Evolutionary conservation across 2,329 filamentous ascomycete genomes (phyloP).

Genomic region (Ambrosiella beaveri): DNA sequence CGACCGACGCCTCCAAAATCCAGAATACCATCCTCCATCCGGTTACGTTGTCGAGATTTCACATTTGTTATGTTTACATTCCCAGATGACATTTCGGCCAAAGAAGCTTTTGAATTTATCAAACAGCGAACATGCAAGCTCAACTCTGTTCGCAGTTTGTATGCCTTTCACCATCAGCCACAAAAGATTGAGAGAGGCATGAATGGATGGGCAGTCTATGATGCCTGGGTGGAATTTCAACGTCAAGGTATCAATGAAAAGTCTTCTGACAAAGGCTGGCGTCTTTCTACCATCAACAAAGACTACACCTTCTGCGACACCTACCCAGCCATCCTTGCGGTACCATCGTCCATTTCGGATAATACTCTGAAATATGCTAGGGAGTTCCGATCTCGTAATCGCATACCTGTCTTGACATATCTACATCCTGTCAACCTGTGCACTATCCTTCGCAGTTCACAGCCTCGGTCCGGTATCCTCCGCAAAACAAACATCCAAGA

Average conservation of each 20-base stretch:
- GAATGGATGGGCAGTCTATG: slow-evolving; percentile 71
- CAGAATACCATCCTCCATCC: slow-evolving; percentile 61
- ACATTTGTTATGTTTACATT: slow-evolving; percentile 89
- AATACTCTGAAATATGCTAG: slow-evolving; percentile 89
- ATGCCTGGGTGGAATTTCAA: slow-evolving; percentile 68
- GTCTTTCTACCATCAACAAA: slow-evolving; percentile 74
- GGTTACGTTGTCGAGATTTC: slow-evolving; percentile 82
- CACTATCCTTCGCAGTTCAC: slow-evolving; percentile 86
- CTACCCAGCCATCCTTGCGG: slow-evolving; percentile 70
- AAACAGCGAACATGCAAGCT: slow-evolving; percentile 65
- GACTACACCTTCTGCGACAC: slow-evolving; percentile 87
- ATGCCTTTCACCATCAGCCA: slow-evolving; percentile 75
- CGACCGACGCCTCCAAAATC: slow-evolving; percentile 54
- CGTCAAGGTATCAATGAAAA: slow-evolving; percentile 77
- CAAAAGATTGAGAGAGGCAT: slow-evolving; percentile 54
- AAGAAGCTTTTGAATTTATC: slow-evolving; percentile 78
- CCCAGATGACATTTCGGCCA: slow-evolving; percentile 50
- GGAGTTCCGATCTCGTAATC: slow-evolving; percentile 70
- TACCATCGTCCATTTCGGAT: slow-evolving; percentile 85
- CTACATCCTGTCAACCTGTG: slow-evolving; percentile 95
- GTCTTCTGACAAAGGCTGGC: slow-evolving; percentile 64
- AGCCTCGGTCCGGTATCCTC: slow-evolving; percentile 72
- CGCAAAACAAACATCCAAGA: slow-evolving; percentile 88
- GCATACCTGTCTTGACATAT: slow-evolving; percentile 82
- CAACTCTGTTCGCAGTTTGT: slow-evolving; percentile 69